These are phyloP conservation scores for Adiantum capillusveneris DNA, from an alignment of 75 land plant genomes.

Conservation along the genomic window DNA sequence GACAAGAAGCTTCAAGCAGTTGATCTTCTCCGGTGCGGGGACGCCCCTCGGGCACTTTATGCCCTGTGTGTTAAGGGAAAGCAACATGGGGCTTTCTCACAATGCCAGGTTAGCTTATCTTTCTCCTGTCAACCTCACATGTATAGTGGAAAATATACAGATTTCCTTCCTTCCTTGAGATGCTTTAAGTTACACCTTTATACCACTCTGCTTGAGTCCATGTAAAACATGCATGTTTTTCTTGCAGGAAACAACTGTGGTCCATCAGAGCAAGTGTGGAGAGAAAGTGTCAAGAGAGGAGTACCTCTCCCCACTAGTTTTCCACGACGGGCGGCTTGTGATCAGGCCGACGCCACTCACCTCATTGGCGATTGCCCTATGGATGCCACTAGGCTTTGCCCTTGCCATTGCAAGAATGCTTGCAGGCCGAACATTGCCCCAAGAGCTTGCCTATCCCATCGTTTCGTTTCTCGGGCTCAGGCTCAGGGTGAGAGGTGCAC, in stretches of 20 bases:
- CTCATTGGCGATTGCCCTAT: slow-evolving; percentile 60
- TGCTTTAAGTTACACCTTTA: too few species aligned
- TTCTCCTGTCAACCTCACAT: not conserved
- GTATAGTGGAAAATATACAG: not conserved
- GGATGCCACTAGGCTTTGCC: slow-evolving; percentile 71
- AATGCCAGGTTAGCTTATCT: not conserved
- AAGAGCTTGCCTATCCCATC: slow-evolving; percentile 23
- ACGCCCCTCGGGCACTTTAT: not conserved
- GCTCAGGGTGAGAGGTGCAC: slow-evolving; percentile 64
- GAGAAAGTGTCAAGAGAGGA: slow-evolving; percentile 51
- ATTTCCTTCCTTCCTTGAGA: too few species aligned
- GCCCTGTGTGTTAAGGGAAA: not conserved
- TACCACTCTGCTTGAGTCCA: too few species aligned
- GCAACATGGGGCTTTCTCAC: not conserved
- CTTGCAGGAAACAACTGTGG: slow-evolving; percentile 67
- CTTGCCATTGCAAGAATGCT: slow-evolving; percentile 53
- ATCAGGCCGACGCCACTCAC: slow-evolving; percentile 65
- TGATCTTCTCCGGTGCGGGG: not conserved
- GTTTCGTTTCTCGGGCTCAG: slow-evolving; percentile 64
- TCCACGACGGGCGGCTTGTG: slow-evolving; percentile 89
- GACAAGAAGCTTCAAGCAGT: too few species aligned
- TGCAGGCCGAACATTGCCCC: slow-evolving; percentile 55
- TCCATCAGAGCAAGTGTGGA: slow-evolving; percentile 26
- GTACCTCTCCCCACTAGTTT: slow-evolving; percentile 51
- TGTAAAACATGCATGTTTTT: too few species aligned